Evolutionary conservation across 2,329 filamentous ascomycete species (phyloP), one percentile per base, ranked within the genome.

Genomic region (Paecilomyces dactylethromorphus): DNA sequence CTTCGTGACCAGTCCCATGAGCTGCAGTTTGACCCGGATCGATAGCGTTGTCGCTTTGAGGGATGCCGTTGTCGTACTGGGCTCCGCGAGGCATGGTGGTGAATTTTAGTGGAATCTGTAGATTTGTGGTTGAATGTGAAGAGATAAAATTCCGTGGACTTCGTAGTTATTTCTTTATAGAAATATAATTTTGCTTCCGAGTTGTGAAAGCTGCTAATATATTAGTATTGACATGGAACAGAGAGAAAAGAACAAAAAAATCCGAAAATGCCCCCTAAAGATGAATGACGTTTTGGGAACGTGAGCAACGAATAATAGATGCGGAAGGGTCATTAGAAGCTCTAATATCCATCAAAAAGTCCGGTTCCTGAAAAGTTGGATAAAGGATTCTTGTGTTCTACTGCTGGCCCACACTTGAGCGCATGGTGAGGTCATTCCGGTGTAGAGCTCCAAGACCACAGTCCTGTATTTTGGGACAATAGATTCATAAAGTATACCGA

Each of bases 41-140:
- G 39, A 77, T 70, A 53, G 74, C 59, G 67, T 76, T 77, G 65
- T 77, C 72, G 64, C 68, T 70, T 57, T 74, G 74, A 56, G 67
- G 68, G 56, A 71, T n/a, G 55, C 67, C 68, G 64, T 75, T 67
- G 63, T 74, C 73, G 66, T 66, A 76, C 24, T 76, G 69, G 53
- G 72, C 72, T 64, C 74, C 73, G 66, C 74, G 74, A 66, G 71
- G 69, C 74, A 77, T 76, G 64, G 39, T 73, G 68, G 18, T 45
- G 18, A 6, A 45, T 45, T 45, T 18, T 3, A 21, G n/a, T 45
- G n/a, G 3, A 4, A 2, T 52, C 15, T 15, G 5, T 13, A 52
- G 50, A n/a, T 52, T 3, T 22, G 22, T 52, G 21, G 22, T 26
- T 5, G 11, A 15, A 1, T 52, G 29, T 52, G 1, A 6, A 7